phyloP scores from a whole-genome alignment of 495 filamentous ascomycete species.

The Lasiosphaeriaceae sp. region DNA sequence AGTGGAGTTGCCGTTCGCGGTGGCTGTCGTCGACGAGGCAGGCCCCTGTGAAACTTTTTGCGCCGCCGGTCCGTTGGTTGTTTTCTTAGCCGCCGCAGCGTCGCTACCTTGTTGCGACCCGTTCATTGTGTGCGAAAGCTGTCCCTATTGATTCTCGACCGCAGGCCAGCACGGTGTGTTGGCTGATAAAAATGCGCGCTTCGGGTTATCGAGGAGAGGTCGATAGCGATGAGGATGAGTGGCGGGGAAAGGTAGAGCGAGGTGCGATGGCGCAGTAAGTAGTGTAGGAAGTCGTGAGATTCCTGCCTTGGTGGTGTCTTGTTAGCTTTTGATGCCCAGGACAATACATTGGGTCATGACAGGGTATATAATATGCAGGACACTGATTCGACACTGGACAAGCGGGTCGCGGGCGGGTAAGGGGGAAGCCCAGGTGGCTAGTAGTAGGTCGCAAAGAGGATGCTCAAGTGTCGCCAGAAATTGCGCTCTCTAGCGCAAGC shows the following conservation, averaged over 20 bases:
- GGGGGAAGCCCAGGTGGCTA: conserved; percentile 11
- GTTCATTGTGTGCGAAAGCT: conserved; percentile 23
- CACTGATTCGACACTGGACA: conserved; percentile 10
- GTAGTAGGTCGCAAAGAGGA: not conserved
- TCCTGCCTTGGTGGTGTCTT: conserved; percentile 3
- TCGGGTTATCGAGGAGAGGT: not conserved
- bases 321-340: conserved; percentile 17
- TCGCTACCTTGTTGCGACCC: conserved; percentile 21
- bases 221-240: not conserved
- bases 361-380: conserved; percentile 10
- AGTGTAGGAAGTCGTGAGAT: conserved; percentile 7
- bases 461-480: conserved; percentile 15
- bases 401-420: conserved; percentile 9
- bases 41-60: conserved; percentile 22
- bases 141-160: not conserved
- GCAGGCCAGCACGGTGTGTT: not conserved
- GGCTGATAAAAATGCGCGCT: conserved; percentile 5
- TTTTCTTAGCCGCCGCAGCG: not conserved
- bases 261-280: conserved; percentile 2
- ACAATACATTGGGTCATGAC: conserved; percentile 10
- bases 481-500: conserved; percentile 6
- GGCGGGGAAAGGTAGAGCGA: not conserved
- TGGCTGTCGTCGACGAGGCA: conserved; percentile 14
- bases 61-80: conserved; percentile 20
- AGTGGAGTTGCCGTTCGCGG: conserved; percentile 31